Evolutionary conservation across 495 filamentous ascomycete genomes (phyloP).

Genomic region (Neurospora sp.): DNA sequence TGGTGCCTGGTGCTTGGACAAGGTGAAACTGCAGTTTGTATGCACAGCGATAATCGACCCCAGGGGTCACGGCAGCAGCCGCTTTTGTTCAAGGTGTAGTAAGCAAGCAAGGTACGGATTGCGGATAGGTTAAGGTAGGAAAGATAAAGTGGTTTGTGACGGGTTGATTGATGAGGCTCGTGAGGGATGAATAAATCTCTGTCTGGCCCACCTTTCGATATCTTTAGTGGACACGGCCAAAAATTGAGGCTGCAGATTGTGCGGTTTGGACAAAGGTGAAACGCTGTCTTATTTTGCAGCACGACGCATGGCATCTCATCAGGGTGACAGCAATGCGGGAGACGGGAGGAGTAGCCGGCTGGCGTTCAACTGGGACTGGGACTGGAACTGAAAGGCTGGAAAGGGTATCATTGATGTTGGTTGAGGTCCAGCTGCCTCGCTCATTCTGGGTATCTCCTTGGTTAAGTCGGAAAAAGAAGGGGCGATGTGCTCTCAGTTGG

Average conservation of each 20-base stretch:
- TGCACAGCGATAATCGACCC: neutral
- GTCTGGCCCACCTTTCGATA: neutral
- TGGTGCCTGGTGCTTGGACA: neutral
- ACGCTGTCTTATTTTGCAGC: neutral
- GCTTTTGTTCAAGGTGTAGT: neutral
- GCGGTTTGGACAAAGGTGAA: neutral
- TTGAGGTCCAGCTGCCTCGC: constrained; percentile 2
- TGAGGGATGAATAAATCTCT: neutral
- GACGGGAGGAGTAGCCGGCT: neutral
- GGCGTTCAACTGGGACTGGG: neutral
- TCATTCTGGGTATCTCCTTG: neutral
- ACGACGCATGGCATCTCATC: neutral
- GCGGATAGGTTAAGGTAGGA: neutral
- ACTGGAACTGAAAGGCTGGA: neutral
- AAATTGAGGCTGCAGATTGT: neutral
- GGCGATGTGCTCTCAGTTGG: constrained; percentile 9
- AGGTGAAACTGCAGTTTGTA: neutral
- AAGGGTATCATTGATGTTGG: constrained; percentile 7
- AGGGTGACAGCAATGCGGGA: neutral
- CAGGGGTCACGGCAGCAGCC: neutral
- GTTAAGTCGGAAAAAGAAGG: neutral
- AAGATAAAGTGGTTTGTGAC: neutral
- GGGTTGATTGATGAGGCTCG: neutral
- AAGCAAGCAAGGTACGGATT: neutral
- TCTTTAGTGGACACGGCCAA: neutral